Evolutionary conservation across 805 yeast genomes (phyloP), one percentile per base, ranked within the genome.

Genomic region (Candida methanosorbosa): DNA sequence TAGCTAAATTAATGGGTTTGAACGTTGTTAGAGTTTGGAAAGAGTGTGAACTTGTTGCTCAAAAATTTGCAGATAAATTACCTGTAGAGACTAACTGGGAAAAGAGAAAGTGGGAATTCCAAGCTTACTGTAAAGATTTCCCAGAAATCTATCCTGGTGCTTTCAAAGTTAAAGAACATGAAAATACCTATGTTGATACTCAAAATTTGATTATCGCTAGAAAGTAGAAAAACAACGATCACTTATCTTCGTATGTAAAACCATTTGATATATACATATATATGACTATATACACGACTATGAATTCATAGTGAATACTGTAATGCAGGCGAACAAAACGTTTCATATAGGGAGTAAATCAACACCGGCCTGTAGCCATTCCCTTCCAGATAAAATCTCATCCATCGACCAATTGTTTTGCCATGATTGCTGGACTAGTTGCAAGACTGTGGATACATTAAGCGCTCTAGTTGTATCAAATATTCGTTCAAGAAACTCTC

Each of bases 21-120:
- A 68, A 68, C 42, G 58, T 65, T 5, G 37, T 66, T 29, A 54
- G 74, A 36, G 72, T 64, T 1, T 69, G 74, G 75, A 59, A 55
- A 34, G 60, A 52, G 22, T 53, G 52, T 38, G 74, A 66, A 43
- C 32, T 35, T 15, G 43, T 57, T 32, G 41, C 64, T 12, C 34
- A 33, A 16, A 22, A 37, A n/a, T 32, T 54, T 26, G 37, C 49
- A 30, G 13, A 22, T 11, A 40, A 35, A 20, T 33, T 37, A 14
- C 44, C 44, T 13, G 49, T 59, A 12, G 70, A 66, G 40, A 39
- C 54, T 18, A 61, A 64, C 30, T 66, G 71, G 70, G 45, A 50
- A 8, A 61, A 50, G 5, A 50, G 72, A 40, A 39, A 36, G 19
- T 66, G 73, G 72, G 50, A 48, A 16, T 63, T 63, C 36, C 51